Evolutionary conservation across 805 yeast species (phyloP).

Genomic region (Kodamaea restingae): DNA sequence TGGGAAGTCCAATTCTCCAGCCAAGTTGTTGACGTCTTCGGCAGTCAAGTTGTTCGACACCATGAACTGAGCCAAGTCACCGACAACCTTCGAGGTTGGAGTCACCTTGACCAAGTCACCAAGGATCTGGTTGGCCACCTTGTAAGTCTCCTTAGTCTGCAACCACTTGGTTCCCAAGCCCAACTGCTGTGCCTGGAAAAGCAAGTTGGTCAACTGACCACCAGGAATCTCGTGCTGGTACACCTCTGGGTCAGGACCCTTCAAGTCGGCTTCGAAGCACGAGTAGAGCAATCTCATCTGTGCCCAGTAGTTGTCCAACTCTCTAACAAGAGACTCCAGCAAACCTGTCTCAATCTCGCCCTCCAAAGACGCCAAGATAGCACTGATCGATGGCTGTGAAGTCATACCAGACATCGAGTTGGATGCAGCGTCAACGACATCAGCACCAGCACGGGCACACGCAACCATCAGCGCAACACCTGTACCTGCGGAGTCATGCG

Average conservation of each 20-base stretch:
- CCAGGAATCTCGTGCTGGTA: conserved; percentile 99
- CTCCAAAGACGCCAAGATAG: conserved; percentile 86
- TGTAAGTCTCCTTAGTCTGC: conserved; percentile 92
- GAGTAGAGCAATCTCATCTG: conserved; percentile 96
- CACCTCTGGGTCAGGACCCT: conserved; percentile 99
- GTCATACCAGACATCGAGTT: conserved; percentile 98
- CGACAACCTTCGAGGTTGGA: conserved; percentile 99
- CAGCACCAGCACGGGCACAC: conserved; percentile 94
- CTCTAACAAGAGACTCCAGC: conserved; percentile 63
- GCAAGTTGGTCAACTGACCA: conserved; percentile 95
- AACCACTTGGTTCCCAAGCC: conserved; percentile 97
- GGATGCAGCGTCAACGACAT: conserved; percentile 94
- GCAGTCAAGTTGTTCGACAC: conserved; percentile 86
- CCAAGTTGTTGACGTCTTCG: conserved; percentile 84
- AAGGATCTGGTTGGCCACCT: conserved; percentile 80
- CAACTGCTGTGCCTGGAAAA: conserved; percentile 98
- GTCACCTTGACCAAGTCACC: conserved; percentile 99
- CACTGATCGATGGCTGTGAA: conserved; percentile 94
- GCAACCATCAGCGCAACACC: conserved; percentile 97
- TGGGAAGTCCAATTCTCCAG: conserved; percentile 94
- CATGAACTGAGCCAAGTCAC: conserved; percentile 99
- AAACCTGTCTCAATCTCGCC: conserved; percentile 79
- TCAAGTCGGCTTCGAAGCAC: conserved; percentile 96
- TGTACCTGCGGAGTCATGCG: conserved; percentile 99
- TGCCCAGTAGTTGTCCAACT: conserved; percentile 94